phyloP scores from a whole-genome alignment of 2,329 filamentous ascomycete genomes.

The Xylariaceae sp. region DNA sequence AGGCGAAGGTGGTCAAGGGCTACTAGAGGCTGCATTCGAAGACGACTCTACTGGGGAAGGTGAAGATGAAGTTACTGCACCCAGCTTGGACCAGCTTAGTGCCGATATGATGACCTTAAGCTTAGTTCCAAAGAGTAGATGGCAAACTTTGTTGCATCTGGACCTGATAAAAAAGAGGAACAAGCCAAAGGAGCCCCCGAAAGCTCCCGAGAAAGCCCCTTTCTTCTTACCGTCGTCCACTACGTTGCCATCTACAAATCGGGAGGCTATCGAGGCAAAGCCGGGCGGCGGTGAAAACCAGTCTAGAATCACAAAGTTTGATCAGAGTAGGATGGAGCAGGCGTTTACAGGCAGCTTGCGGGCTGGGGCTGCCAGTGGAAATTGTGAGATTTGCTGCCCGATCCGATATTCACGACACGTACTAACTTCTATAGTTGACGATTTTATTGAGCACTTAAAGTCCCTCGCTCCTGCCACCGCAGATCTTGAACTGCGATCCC shows the following conservation, averaged over 20 bases:
- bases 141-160: conserved; percentile 92
- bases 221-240: conserved; percentile 85
- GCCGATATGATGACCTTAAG: conserved; percentile 86
- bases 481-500: conserved; percentile 87
- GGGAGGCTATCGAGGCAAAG: conserved; percentile 37
- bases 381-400: conserved; percentile 59
- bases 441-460: conserved; percentile 80
- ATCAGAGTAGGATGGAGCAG: conserved; percentile 62
- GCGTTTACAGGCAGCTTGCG: conserved; percentile 64
- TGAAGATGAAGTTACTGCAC: conserved; percentile 60
- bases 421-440: conserved; percentile 52
- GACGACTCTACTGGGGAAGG: conserved; percentile 55
- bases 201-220: conserved; percentile 89
- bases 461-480: conserved; percentile 81
- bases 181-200: conserved; percentile 89
- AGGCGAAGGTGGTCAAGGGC: conserved; percentile 77
- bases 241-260: conserved; percentile 32
- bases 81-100: conserved; percentile 76
- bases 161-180: conserved; percentile 93
- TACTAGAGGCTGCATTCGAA: conserved; percentile 78
- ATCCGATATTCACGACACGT: not conserved
- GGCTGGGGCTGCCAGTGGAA: conserved; percentile 56
- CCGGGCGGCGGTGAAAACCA: conserved; percentile 39
- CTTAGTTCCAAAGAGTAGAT: conserved; percentile 85
- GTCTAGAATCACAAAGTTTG: conserved; percentile 73